Evolutionary conservation across 768 basidiomycete species (phyloP).

Genomic region (Leccinum uliginosum): DNA sequence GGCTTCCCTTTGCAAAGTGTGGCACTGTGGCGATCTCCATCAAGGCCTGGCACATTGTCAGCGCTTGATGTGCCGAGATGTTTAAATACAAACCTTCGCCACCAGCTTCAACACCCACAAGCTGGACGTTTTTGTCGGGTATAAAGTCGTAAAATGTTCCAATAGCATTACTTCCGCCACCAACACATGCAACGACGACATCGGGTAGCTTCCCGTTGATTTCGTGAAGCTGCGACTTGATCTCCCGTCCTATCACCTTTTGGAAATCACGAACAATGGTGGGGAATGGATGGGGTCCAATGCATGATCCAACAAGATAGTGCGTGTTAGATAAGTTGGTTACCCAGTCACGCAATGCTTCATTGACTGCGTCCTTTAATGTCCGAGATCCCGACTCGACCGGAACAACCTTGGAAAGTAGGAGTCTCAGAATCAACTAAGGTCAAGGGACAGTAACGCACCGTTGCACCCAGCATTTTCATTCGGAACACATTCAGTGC

Average conservation of each 20-base stretch:
- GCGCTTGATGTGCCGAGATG: not conserved
- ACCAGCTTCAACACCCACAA: slow-evolving; percentile 95
- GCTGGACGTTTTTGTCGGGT: slow-evolving; percentile 73
- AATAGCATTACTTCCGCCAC: slow-evolving; percentile 96
- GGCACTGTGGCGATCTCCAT: slow-evolving; percentile 87
- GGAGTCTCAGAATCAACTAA: not conserved
- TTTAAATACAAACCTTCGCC: slow-evolving; percentile 71
- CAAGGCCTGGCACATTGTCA: slow-evolving; percentile 46
- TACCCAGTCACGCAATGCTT: slow-evolving; percentile 98
- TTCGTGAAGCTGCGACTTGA: slow-evolving; percentile 79
- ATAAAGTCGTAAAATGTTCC: slow-evolving; percentile 98
- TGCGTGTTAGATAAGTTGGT: slow-evolving; percentile 92
- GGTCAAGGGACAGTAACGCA: slow-evolving; percentile 21
- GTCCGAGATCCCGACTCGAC: slow-evolving; percentile 93
- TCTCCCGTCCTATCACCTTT: slow-evolving; percentile 89
- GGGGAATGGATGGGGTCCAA: slow-evolving; percentile 98
- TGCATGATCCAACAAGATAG: slow-evolving; percentile 95
- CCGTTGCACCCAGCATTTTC: slow-evolving; percentile 93
- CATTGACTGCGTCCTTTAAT: slow-evolving; percentile 97
- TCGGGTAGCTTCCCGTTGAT: slow-evolving; percentile 84
- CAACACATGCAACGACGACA: slow-evolving; percentile 93
- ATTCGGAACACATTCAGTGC: slow-evolving; percentile 98
- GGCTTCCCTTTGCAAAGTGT: slow-evolving; percentile 88
- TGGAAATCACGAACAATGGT: slow-evolving; percentile 99
- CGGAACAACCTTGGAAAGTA: slow-evolving; percentile 68